Conservation (phyloP, 192 early-diverging fungal genomes). For the Glomus cerebriforme region DNA sequence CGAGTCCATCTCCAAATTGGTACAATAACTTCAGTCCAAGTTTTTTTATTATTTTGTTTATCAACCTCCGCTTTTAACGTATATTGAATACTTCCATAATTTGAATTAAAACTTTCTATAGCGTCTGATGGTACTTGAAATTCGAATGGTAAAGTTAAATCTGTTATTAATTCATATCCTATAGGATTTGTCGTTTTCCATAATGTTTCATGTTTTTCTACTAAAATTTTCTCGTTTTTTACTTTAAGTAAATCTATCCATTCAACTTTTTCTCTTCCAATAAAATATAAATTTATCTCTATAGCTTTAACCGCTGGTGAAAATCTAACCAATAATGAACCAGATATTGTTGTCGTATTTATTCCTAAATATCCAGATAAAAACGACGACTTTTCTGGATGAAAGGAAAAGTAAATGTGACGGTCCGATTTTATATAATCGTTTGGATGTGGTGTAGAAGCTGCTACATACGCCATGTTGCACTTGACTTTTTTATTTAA, state of each 20-base stretch:
- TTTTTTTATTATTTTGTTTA: neutral
- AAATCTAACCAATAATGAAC: neutral
- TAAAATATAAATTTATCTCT: neutral
- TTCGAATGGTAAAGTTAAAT: slow-evolving; percentile 1
- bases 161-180: slow-evolving; percentile 9
- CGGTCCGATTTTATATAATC: slow-evolving; percentile 1
- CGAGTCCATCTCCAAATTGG: slow-evolving; percentile 4
- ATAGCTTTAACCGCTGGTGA: neutral
- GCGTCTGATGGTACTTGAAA: neutral
- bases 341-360: neutral
- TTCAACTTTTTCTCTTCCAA: slow-evolving; percentile 11
- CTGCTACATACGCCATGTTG: neutral
- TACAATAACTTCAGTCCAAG: neutral
- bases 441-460: neutral
- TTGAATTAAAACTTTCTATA: neutral
- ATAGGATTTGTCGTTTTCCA: neutral
- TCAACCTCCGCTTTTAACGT: neutral
- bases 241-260: neutral
- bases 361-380: slow-evolving; percentile 6
- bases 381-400: neutral
- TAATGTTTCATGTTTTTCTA: neutral
- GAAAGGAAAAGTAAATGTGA: slow-evolving; percentile 1
- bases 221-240: neutral
- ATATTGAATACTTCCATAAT: neutral
- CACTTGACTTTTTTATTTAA: neutral